Conservation (phyloP, 306 rosid species). For the Castanospermum australe region DNA sequence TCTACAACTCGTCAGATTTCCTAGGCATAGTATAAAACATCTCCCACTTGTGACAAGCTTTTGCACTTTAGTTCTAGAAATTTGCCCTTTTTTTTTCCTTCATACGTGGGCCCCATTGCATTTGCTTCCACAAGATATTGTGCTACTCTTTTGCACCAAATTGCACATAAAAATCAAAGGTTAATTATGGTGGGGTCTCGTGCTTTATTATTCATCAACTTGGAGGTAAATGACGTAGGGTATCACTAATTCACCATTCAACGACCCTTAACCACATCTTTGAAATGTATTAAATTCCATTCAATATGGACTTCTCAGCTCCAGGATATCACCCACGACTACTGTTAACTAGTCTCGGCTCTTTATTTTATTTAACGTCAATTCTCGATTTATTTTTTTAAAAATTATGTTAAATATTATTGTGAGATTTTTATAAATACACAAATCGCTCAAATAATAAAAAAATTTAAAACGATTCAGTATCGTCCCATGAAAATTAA, state of each 20-base stretch:
- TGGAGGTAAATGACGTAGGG: background rate
- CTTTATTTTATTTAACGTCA: too few species aligned
- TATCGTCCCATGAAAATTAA: too few species aligned
- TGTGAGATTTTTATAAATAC: too few species aligned
- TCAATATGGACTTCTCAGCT: too few species aligned
- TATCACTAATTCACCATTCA: constrained; percentile 7
- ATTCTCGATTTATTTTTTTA: too few species aligned
- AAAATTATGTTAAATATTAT: too few species aligned
- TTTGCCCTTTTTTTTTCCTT: background rate
- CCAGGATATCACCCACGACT: too few species aligned
- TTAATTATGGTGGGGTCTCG: constrained; percentile 31
- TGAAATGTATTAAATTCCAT: too few species aligned
- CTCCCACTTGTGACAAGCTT: background rate
- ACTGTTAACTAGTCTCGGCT: too few species aligned
- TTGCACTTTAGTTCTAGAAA: background rate
- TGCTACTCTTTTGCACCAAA: constrained; percentile 1
- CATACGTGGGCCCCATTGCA: constrained; percentile 20
- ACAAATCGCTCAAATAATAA: too few species aligned
- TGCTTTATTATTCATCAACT: constrained; percentile 12
- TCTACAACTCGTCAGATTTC: background rate
- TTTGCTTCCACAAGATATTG: background rate
- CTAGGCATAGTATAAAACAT: background rate
- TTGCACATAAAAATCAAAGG: constrained; percentile 2
- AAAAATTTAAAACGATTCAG: too few species aligned
- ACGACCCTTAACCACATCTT: too few species aligned